phyloP scores from a whole-genome alignment of 2,329 filamentous ascomycete species.

The Penicillium sp. region DNA sequence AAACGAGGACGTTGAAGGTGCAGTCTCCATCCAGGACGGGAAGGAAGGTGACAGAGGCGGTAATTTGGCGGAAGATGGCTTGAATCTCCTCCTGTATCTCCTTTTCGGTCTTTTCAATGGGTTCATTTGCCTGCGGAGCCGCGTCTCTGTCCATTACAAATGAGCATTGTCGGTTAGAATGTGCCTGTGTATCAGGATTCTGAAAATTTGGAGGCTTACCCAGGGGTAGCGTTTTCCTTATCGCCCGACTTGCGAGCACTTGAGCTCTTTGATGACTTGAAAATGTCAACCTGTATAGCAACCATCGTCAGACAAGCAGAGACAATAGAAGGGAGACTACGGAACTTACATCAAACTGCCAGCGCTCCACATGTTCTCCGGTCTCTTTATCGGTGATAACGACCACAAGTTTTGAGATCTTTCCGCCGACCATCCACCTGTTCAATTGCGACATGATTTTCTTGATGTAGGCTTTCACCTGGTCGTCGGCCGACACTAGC shows the following conservation, averaged over 20 bases:
- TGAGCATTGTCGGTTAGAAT: neutral
- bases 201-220: slow-evolving; percentile 40
- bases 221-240: slow-evolving; percentile 64
- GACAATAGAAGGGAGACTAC: neutral
- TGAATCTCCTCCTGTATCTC: slow-evolving; percentile 96
- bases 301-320: slow-evolving; percentile 8
- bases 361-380: slow-evolving; percentile 90
- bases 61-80: slow-evolving; percentile 95
- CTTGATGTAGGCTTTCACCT: slow-evolving; percentile 98
- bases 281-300: slow-evolving; percentile 51
- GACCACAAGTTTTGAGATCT: slow-evolving; percentile 94
- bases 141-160: slow-evolving; percentile 25
- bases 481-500: slow-evolving; percentile 84
- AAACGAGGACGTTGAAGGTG: slow-evolving; percentile 97
- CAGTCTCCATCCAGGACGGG: slow-evolving; percentile 91
- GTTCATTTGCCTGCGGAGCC: slow-evolving; percentile 24
- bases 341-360: slow-evolving; percentile 82
- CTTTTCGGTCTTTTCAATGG: slow-evolving; percentile 74
- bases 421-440: slow-evolving; percentile 95
- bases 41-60: slow-evolving; percentile 92
- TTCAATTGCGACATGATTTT: slow-evolving; percentile 98
- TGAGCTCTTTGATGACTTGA: slow-evolving; percentile 50
- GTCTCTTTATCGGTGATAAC: slow-evolving; percentile 97
- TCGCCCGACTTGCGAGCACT: slow-evolving; percentile 51
- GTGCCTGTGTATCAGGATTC: no score